Conservation (phyloP, 768 basidiomycete genomes). For the Lyophyllum shimeji region DNA sequence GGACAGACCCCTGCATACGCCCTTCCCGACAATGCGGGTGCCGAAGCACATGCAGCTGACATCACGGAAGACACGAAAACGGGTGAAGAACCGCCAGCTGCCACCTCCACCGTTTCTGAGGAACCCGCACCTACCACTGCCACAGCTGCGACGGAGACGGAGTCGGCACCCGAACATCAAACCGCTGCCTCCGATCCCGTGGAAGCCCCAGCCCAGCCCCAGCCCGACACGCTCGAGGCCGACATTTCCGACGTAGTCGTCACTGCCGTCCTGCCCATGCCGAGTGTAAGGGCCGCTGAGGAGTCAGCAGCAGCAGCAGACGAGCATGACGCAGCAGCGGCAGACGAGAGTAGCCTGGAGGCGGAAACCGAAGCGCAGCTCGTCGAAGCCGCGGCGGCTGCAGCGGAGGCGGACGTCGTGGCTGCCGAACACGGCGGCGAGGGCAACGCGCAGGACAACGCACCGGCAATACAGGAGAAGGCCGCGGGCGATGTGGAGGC, state of each 20-base stretch:
- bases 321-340: no score
- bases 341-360: no score
- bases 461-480: no score
- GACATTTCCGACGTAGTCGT: background rate
- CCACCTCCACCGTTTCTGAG: background rate
- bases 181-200: background rate
- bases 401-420: background rate
- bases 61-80: background rate
- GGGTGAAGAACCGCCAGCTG: background rate
- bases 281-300: no score
- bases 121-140: background rate
- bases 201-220: background rate
- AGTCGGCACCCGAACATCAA: background rate
- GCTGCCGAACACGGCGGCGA: no score
- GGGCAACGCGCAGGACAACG: no score
- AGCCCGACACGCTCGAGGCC: background rate
- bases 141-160: background rate
- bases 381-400: background rate
- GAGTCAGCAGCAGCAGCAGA: no score
- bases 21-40: background rate
- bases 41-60: background rate
- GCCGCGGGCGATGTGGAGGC: no score
- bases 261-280: background rate
- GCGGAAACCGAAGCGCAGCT: no score
- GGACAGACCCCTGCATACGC: background rate